Evolutionary conservation across 441 rosid species (phyloP), one percentile per base, ranked within the genome.

Genomic region (Pelargonium cotyledonis): DNA sequence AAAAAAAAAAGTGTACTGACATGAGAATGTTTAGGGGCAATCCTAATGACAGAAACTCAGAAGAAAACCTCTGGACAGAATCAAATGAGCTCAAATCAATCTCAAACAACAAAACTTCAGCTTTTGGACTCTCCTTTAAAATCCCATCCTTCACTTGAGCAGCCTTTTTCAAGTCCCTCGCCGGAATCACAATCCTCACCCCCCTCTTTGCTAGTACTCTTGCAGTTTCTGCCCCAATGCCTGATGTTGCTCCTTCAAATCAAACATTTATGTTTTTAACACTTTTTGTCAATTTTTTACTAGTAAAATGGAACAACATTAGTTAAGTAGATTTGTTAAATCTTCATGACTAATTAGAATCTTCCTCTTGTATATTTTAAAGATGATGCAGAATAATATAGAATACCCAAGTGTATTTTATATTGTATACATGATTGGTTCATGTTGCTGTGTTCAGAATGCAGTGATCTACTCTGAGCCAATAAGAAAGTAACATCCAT

Each of bases 151-250:
- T 94, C 31, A 86, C 78, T 69, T 81, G 75, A 58, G 64, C 83
- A 21, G 97, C 98, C 69, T 80, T 89, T 73, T 78, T 88, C 77
- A 88, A 58, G 81, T 94, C 85, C 76, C 98, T 88, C 41, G 93
- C 93, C 53, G 96, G 88, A 75, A 94, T 84, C 67, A 91, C 89
- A 9, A 89, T 64, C 76, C 91, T 78, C 72, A 87, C 85, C 8
- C 98, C 97, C 80, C 88, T 88, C 79, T 85, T 88, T 1, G 93
- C 95, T 35, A 94, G 69, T 9, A 86, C 93, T 73, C 88, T 89
- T 1, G 93, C 93, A 0, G 97, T 91, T 74, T 94, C 98, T 2
- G 83, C 86, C 72, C 98, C 98, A 57, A 94, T 91, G 0, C 98
- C 98, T 9, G 98, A 94, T 6, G 97, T 89, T 1, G 93, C 95